A percentile compares a stretch with the other conserved stretches of the same genome.
These are phyloP conservation scores for Penicillium freii DNA, from an alignment of 2,329 filamentous ascomycete genomes.

Conservation along the genomic window DNA sequence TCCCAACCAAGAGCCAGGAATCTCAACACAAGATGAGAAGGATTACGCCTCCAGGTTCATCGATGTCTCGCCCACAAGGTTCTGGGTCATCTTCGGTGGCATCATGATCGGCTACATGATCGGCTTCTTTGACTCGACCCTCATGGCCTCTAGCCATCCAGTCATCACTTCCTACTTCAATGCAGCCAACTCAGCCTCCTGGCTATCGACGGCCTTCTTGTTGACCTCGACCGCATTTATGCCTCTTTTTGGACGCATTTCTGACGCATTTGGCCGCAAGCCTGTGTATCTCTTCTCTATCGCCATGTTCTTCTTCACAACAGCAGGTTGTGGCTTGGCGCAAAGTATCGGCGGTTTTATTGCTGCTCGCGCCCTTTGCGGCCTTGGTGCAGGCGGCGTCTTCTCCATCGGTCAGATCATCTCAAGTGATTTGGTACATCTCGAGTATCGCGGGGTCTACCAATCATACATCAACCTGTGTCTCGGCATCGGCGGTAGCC, in stretches of 20 bases:
- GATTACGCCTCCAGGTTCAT: constrained; percentile 37
- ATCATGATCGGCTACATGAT: constrained; percentile 59
- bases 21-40: constrained; percentile 9
- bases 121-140: constrained; percentile 69
- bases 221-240: constrained; percentile 75
- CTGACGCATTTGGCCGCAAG: constrained; percentile 70
- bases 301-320: constrained; percentile 62
- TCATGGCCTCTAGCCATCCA: constrained; percentile 79
- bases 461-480: constrained; percentile 44
- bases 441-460: constrained; percentile 56
- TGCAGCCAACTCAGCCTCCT: constrained; percentile 74
- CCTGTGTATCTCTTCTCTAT: constrained; percentile 64
- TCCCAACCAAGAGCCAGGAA: constrained; percentile 7
- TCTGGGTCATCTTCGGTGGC: constrained; percentile 63
- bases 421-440: constrained; percentile 67
- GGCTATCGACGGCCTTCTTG: constrained; percentile 76
- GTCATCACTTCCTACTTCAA: constrained; percentile 79
- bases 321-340: constrained; percentile 68
- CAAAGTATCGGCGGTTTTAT: constrained; percentile 70
- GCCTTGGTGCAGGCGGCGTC: constrained; percentile 70
- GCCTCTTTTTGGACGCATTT: constrained; percentile 70
- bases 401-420: constrained; percentile 64
- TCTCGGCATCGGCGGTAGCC: constrained; percentile 38
- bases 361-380: constrained; percentile 66
- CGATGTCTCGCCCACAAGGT: constrained; percentile 46